Evolutionary conservation across 768 basidiomycete genomes (phyloP), one percentile per base, ranked within the genome.

Genomic region (Psilocybe subaeruginosa): DNA sequence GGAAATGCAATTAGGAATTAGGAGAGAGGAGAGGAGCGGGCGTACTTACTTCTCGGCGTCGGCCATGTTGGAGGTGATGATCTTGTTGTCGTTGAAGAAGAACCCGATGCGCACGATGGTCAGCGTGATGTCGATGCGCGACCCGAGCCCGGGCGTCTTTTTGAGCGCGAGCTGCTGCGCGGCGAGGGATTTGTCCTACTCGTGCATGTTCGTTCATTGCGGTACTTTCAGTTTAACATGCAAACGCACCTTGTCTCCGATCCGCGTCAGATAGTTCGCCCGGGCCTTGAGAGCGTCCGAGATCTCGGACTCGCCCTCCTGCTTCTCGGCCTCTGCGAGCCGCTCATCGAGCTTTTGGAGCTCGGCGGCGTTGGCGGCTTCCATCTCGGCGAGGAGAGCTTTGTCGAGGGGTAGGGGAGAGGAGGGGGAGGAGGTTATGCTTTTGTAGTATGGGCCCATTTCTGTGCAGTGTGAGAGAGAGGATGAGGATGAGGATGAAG

Each of bases 241-340:
- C 2, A 2, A 2, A 43, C 14, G 41, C 65, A 80, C 81, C 72
- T 81, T 95, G 75, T 96, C 93, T 2, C 96, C 97, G 66, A 98
- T 97, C 65, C 85, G 81, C 9, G 93, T 93, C 7, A 95, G 72
- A 76, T 95, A 95, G 64, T 87, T 90, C 17, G 97, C 97, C 63
- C 88, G 82, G 0, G 90, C 91, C 59, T 90, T 86, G 43, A 98
- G 80, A 1, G 89, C 90, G 67, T 99, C 97, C 17, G 88, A 88
- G 59, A 98, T 93, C 74, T 99, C 97, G 1, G 90, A 90, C 73
- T 98, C 96, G 60, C 96, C 97, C 69, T 96, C 89, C 2, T 87
- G 92, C 78, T 92, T 90, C 77, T 93, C 84, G 0, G 97, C 95
- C 66, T 97, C 95, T 56, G 83, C 86, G 39, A 97, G 79, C 49